phyloP scores from a whole-genome alignment of 2,329 filamentous ascomycete genomes.

The Hypomyces perniciosus region DNA sequence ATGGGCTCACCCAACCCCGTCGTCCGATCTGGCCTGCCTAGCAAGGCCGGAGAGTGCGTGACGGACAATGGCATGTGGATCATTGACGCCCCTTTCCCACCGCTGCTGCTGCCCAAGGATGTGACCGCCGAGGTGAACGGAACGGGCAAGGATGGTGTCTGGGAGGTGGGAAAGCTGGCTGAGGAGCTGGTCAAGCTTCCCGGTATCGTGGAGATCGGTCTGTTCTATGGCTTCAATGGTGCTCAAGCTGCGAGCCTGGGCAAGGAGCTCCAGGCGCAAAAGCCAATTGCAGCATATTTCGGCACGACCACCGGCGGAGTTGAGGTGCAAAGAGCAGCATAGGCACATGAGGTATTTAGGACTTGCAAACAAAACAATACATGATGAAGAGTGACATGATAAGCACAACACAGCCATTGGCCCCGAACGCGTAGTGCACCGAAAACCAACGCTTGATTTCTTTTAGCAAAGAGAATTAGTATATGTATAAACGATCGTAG shows the following conservation, averaged over 20 bases:
- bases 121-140: slow-evolving; percentile 43
- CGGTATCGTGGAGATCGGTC: slow-evolving; percentile 84
- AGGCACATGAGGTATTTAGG: background rate
- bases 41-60: slow-evolving; percentile 73
- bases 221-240: slow-evolving; percentile 82
- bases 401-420: too few species aligned
- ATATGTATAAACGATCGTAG: slow-evolving; percentile 26
- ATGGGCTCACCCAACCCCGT: slow-evolving; percentile 68
- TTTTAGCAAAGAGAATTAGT: slow-evolving; percentile 8
- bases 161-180: slow-evolving; percentile 74
- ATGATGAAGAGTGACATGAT: background rate
- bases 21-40: slow-evolving; percentile 65
- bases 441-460: background rate
- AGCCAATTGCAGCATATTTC: slow-evolving; percentile 91
- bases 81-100: slow-evolving; percentile 83
- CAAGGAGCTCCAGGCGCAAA: slow-evolving; percentile 67
- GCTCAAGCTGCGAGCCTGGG: slow-evolving; percentile 50
- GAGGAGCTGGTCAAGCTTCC: slow-evolving; percentile 71
- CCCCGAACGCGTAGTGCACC: background rate
- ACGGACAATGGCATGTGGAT: slow-evolving; percentile 63
- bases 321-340: slow-evolving; percentile 23
- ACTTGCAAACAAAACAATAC: background rate
- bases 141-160: slow-evolving; percentile 51
- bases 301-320: slow-evolving; percentile 74
- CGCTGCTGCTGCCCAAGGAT: slow-evolving; percentile 59